Evolutionary conservation across 2,329 filamentous ascomycete species (phyloP).

Genomic region (Diatrype stigma): DNA sequence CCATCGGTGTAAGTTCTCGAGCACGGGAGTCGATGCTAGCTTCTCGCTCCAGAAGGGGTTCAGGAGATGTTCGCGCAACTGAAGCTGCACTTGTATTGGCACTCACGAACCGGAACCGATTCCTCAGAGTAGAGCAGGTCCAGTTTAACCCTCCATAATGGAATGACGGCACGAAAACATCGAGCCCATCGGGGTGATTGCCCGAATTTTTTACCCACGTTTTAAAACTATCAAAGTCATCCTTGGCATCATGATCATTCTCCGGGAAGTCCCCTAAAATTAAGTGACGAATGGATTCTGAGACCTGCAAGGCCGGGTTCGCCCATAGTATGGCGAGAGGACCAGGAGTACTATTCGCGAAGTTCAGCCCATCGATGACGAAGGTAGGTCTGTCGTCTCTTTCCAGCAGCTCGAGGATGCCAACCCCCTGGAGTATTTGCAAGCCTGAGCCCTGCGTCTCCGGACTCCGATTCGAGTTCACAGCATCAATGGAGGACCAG

Average conservation of each 20-base stretch:
- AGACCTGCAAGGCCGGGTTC: constrained; percentile 62
- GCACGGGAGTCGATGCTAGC: constrained; percentile 31
- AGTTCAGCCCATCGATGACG: constrained; percentile 63
- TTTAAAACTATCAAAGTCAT: constrained; percentile 61
- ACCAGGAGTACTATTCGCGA: constrained; percentile 48
- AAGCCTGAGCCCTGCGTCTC: constrained; percentile 46
- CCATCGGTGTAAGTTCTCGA: constrained; percentile 32
- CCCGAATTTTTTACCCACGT: constrained; percentile 60
- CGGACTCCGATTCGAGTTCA: constrained; percentile 46
- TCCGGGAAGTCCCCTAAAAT: constrained; percentile 46
- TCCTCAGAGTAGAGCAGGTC: constrained; percentile 66
- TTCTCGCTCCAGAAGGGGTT: constrained; percentile 32
- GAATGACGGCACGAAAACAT: constrained; percentile 51
- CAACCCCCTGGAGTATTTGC: constrained; percentile 59
- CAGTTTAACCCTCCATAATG: constrained; percentile 63
- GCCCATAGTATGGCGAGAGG: constrained; percentile 61
- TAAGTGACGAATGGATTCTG: constrained; percentile 50
- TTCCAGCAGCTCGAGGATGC: constrained; percentile 69
- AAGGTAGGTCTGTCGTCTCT: constrained; percentile 74
- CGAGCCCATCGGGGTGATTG: constrained; percentile 47
- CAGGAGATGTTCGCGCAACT: constrained; percentile 36
- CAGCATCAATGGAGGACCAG: constrained; percentile 50
- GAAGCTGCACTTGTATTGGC: constrained; percentile 41
- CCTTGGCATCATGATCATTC: constrained; percentile 37
- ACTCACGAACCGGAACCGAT: constrained; percentile 64